Conservation (phyloP, 139 green algal genomes). For the Ettlia oleoabundans region DNA sequence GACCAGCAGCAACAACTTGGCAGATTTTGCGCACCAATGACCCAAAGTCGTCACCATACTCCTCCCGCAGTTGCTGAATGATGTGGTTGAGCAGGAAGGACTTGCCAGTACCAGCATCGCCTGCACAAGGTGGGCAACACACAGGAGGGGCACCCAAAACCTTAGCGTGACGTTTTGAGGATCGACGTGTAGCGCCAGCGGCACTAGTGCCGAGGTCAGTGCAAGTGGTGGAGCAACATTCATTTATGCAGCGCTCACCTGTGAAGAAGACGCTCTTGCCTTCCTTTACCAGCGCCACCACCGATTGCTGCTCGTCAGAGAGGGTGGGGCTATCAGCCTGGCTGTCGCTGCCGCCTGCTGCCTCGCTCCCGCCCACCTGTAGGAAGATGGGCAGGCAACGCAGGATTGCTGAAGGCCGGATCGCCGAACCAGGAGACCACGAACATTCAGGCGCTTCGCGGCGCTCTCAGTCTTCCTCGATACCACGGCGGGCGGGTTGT, state of each 20-base stretch:
- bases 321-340: constrained; percentile 25
- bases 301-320: constrained; percentile 27
- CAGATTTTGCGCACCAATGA: too few species aligned
- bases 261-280: constrained; percentile 77
- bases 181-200: neutral
- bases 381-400: neutral
- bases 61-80: constrained; percentile 29
- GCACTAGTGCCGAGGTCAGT: neutral
- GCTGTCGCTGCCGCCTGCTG: constrained; percentile 5
- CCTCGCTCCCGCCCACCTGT: neutral
- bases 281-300: constrained; percentile 55
- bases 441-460: too few species aligned
- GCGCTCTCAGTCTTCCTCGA: too few species aligned
- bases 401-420: too few species aligned
- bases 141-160: too few species aligned
- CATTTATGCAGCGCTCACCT: too few species aligned
- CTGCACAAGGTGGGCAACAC: neutral
- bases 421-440: too few species aligned
- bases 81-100: constrained; percentile 24
- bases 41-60: constrained; percentile 47
- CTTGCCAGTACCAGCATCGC: constrained; percentile 77
- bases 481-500: too few species aligned
- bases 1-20: too few species aligned
- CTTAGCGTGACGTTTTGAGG: too few species aligned
- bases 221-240: too few species aligned